Evolutionary conservation across 2,329 filamentous ascomycete species (phyloP), one percentile per base, ranked within the genome.

Genomic region (Metarhizium anisopliae): DNA sequence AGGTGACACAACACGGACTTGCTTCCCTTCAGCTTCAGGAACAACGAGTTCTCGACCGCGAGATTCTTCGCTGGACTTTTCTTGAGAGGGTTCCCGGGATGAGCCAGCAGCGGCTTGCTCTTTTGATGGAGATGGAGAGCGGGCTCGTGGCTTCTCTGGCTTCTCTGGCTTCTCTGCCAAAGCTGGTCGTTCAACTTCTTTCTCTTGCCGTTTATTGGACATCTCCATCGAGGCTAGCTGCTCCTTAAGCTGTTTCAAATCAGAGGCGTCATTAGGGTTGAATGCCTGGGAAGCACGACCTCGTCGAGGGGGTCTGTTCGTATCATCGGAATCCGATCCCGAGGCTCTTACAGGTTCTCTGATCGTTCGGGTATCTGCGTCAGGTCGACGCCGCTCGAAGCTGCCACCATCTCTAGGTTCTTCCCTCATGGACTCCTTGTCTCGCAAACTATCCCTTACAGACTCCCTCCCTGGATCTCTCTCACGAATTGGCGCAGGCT

Each of bases 1-100:
- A 1, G 89, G 89, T 5, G 88, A 86, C 18, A 94, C 87, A 4
- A 94, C 74, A n/a, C 83, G 80, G n/a, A 82, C 74, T 59, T 78
- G 75, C 60, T 74, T 79, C 53, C 76, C 74, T 14, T 77, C 73
- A 4, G 63, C 56, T 3, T 62, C 57, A 3, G 69, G 56, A 13
- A 65, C 58, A 1, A 63, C 67, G 4, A 69, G 51, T 25, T 79
- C 76, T 43, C 77, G 76, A 25, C 76, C 74, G 36, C 76, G 70
- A 29, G 64, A 64, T 25, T 75, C 71, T 13, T 71, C 66, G 32
- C 47, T 45, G 10, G 36, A 7, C 4, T 51, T 54, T 14, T 56
- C 51, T n/a, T 38, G 51, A 18, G 47, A 50, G 7, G 13, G 38
- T n/a, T 29, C 47, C 14, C 56, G 58, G 8, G 64, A 50, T 14